phyloP scores from a whole-genome alignment of 1,284 basidiomycete species.

The Papiliotrema terrestris region DNA sequence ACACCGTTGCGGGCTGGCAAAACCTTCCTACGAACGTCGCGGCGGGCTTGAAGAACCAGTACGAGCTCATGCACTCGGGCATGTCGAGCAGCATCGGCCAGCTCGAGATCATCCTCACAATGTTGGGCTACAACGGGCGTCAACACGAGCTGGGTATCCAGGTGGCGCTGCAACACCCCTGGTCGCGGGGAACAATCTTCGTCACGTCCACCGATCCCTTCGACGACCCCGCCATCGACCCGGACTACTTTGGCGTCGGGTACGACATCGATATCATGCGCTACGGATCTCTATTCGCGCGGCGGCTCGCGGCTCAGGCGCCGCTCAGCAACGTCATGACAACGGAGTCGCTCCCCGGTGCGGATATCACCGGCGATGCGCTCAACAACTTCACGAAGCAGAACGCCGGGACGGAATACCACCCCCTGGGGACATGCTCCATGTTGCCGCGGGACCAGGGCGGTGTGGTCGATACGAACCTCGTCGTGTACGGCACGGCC shows the following conservation, averaged over 20 bases:
- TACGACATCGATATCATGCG: slow-evolving; percentile 41
- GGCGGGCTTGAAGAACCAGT: slow-evolving; percentile 38
- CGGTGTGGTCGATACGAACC: slow-evolving; percentile 62
- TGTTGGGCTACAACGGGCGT: slow-evolving; percentile 31
- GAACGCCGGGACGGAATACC: slow-evolving; percentile 51
- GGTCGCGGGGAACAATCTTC: slow-evolving; percentile 48
- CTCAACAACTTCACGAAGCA: slow-evolving; percentile 39
- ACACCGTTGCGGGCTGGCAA: slow-evolving; percentile 56
- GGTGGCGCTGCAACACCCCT: slow-evolving; percentile 48
- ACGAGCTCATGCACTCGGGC: slow-evolving; percentile 32
- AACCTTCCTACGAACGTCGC: slow-evolving; percentile 36
- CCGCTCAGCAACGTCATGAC: slow-evolving; percentile 33
- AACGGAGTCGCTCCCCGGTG: slow-evolving; percentile 28
- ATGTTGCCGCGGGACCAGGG: slow-evolving; percentile 62
- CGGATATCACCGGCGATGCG: slow-evolving; percentile 26
- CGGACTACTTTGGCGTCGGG: slow-evolving; percentile 55
- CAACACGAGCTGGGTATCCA: slow-evolving; percentile 39
- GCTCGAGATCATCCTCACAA: slow-evolving; percentile 45
- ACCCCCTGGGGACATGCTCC: slow-evolving; percentile 60
- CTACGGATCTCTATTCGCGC: slow-evolving; percentile 32
- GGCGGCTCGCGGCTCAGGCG: slow-evolving; percentile 30
- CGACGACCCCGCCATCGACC: slow-evolving; percentile 60
- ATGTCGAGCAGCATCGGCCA: slow-evolving; percentile 39
- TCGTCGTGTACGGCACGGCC: slow-evolving; percentile 61
- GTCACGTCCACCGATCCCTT: slow-evolving; percentile 59